Evolutionary conservation across 371 early-diverging fungal species (phyloP).

Genomic region (Rhizopus sp.): DNA sequence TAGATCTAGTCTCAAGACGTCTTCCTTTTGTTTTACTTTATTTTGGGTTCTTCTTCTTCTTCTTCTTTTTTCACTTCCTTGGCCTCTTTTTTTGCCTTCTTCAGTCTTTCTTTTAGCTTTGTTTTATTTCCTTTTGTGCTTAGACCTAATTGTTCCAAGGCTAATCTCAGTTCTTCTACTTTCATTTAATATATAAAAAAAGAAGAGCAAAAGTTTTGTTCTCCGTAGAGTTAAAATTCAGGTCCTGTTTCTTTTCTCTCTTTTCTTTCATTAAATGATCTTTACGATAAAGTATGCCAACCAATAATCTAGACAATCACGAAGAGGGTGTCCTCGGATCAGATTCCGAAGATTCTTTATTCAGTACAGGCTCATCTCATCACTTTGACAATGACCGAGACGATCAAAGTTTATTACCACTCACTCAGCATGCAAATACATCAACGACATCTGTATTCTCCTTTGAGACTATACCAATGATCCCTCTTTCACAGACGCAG

Average conservation of each 20-base stretch:
- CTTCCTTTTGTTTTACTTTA: not conserved
- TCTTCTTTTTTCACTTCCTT: constrained; percentile 4
- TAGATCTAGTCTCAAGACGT: not conserved
- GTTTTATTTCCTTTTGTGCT: constrained; percentile 53
- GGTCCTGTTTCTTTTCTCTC: not conserved
- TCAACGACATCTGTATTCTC: constrained; percentile 47
- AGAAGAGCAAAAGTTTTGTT: too few species aligned
- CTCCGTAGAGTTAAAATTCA: too few species aligned
- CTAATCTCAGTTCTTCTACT: constrained; percentile 50
- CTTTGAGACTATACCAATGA: constrained; percentile 62
- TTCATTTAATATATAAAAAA: too few species aligned
- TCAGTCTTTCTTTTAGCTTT: constrained; percentile 53
- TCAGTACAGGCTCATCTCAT: constrained; percentile 26
- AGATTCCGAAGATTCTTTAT: constrained; percentile 28
- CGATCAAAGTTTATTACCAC: constrained; percentile 39
- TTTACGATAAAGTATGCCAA: constrained; percentile 1
- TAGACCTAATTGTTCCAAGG: constrained; percentile 47
- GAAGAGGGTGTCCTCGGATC: constrained; percentile 12
- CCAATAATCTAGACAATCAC: not conserved
- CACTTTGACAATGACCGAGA: constrained; percentile 37
- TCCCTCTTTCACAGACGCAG: constrained; percentile 51
- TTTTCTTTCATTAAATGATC: not conserved
- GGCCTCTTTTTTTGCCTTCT: constrained; percentile 45
- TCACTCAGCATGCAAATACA: constrained; percentile 34
- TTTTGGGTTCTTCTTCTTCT: constrained; percentile 7